Base-by-base conservation (phyloP, 2,329 filamentous ascomycete species). In the Calonectria leucothoes region DNA sequence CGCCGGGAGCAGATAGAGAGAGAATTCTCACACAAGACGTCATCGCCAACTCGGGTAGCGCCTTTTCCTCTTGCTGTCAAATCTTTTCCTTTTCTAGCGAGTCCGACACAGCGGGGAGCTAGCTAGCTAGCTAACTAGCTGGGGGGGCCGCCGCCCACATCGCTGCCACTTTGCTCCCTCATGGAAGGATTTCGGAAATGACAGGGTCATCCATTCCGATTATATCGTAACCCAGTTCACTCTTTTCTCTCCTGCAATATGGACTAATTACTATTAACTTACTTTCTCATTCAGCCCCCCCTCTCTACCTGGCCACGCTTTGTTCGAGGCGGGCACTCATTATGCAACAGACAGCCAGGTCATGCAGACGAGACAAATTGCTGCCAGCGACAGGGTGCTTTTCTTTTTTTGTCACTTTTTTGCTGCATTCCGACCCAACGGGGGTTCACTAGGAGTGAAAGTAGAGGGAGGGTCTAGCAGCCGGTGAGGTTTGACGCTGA, bases 191-290 rank as follows among this genome's bases (percentile, higher is more conserved):
- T 63, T 77, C 70, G 69, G 71, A 80, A 79, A 80, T 80, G 77
- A 75, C 78, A 79, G 77, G 78, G 76, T 70, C 77, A 48, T 67
- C 64, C 63, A 45, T 33, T 48, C 77, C 74, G 74, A 80, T 78
- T 71, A 72, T 76, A 73, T 73, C 75, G 68, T 69, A 77, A 75
- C 74, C 75, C 71, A 57, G 51, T 45, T 25, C 29, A 52, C 20
- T 11, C 10, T 37, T 12, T 23, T n/a, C 31, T 27, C 33, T 37
- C 14, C 25, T 14, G 45, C n/a, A 37, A 49, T 66, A 42, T 45
- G 37, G 39, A 31, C 39, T 64, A 64, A 42, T 64, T 64, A 48
- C 29, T 15, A 39, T 61, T 20, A 27, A 39, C 31, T 45, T 33
- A 4, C 35, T 23, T 23, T 61, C 33, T 17, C 33, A 27, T 17